A percentile compares a stretch with the other conserved stretches of the same genome.
Evolutionary conservation across 2,329 filamentous ascomycete genomes (phyloP).

Genomic region (Colletotrichum musicola): DNA sequence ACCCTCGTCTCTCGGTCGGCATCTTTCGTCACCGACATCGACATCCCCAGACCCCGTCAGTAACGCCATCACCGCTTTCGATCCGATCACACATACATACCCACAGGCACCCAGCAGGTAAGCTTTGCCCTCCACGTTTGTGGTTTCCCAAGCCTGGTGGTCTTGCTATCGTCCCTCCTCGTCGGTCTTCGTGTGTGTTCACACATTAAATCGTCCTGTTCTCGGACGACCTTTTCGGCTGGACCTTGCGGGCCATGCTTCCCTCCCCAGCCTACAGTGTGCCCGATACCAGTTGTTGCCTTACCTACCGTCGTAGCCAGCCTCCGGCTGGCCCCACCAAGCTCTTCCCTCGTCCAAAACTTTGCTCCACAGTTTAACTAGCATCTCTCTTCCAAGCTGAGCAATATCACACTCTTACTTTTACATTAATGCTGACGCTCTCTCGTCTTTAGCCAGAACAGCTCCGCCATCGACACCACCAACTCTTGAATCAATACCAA

Average conservation of each 20-base stretch:
- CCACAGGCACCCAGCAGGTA: conserved; percentile 15
- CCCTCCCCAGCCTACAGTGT: no score
- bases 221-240: no score
- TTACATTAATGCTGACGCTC: conserved; percentile 17
- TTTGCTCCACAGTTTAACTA: conserved; percentile 21
- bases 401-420: background rate
- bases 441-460: background rate
- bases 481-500: conserved; percentile 9
- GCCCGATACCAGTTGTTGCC: no score
- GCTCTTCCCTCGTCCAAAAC: background rate
- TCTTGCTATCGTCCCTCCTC: conserved; percentile 18
- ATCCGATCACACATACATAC: conserved; percentile 26
- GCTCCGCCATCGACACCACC: background rate
- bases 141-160: background rate
- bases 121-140: background rate
- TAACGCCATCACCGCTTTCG: conserved; percentile 38
- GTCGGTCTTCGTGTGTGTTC: conserved; percentile 9
- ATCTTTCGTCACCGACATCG: conserved; percentile 33
- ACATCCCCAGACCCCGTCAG: background rate
- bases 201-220: no score
- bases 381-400: conserved; percentile 11
- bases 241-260: no score
- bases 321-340: no score
- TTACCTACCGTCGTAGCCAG: no score
- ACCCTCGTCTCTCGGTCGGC: conserved; percentile 20